Base-by-base conservation (phyloP, 2,329 filamentous ascomycete genomes). In the Neonectria punicea region DNA sequence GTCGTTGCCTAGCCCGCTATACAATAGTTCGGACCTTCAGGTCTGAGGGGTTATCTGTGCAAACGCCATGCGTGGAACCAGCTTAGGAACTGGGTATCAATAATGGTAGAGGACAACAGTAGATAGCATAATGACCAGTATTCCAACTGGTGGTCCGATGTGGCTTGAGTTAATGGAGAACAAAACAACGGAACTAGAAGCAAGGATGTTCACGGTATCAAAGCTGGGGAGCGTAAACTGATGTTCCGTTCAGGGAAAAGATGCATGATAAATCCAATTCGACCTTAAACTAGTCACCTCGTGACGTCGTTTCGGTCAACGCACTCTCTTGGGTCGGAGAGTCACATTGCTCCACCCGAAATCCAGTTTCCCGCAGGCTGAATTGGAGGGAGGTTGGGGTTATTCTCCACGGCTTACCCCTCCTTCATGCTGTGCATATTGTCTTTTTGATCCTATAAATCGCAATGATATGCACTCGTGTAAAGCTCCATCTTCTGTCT, bases 361-460 rank as follows among this genome's bases (percentile, higher is more conserved):
- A 20, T 20, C 49, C 28, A 34, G 49, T 51, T 51, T 34, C n/a
- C 49, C 49, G 30, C 49, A 32, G n/a, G 30, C 30, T 34, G 49
- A 34, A 51, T 34, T 13, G 36, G 49, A 34, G 49, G 14, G 25
- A 32, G 30, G 36, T 30, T 20, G 5, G 47, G 49, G n/a, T 50
- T 34, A 51, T 34, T 51, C 30, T 51, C 49, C 49, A 51, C 49
- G 49, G 22, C 20, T 51, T n/a, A 51, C 28, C 47, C 28, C n/a
- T 25, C 30, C 28, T 20, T 16, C 13, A 10, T 5, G 4, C 5
- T 14, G 5, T 11, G n/a, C 4, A 20, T 11, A 6, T 9, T 2
- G 39, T 20, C 7, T 43, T 14, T 14, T 18, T 14, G 11, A n/a
- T 13, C 10, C 49, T 51, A 51, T 51, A 51, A 51, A 51, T 20